A percentile compares a stretch with the other conserved stretches of the same genome.
Conservation (phyloP, 768 basidiomycete genomes). For the Melanogaster broomeanus region DNA sequence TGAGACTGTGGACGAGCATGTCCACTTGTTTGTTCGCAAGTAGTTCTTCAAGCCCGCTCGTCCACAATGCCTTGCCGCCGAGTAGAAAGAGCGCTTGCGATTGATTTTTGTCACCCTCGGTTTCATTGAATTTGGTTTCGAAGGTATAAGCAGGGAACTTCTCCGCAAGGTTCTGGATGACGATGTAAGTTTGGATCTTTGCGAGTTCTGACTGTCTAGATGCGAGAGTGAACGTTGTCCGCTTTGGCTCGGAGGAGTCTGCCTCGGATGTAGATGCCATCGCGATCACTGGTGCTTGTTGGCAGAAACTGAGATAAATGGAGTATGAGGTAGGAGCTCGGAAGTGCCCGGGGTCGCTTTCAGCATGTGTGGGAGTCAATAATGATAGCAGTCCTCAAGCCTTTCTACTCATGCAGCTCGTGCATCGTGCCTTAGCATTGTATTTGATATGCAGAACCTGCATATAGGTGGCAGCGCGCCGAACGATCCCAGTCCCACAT, state of each 20-base stretch:
- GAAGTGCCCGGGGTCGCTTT: no score
- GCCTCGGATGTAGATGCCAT: neutral
- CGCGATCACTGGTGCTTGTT: no score
- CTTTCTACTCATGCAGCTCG: no score
- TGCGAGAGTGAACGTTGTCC: slow-evolving; percentile 69
- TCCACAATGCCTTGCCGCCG: slow-evolving; percentile 94
- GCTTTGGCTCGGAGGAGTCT: neutral
- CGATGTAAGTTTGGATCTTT: slow-evolving; percentile 84
- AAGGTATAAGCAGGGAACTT: slow-evolving; percentile 54
- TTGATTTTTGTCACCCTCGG: slow-evolving; percentile 87
- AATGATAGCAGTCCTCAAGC: no score
- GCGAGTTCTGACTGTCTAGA: slow-evolving; percentile 89
- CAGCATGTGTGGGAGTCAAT: no score
- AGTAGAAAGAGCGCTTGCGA: slow-evolving; percentile 84
- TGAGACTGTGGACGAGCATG: slow-evolving; percentile 89
- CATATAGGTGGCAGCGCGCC: no score
- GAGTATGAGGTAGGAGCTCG: no score
- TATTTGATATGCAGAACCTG: no score
- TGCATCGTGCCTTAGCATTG: no score
- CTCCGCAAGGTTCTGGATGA: slow-evolving; percentile 61
- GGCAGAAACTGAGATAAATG: no score
- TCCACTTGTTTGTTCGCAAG: slow-evolving; percentile 75
- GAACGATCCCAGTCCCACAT: no score
- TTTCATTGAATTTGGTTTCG: slow-evolving; percentile 64
- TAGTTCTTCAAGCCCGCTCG: slow-evolving; percentile 91